phyloP scores from a whole-genome alignment of 169 alveolate genomes.

The Perkinsus olseni region DNA sequence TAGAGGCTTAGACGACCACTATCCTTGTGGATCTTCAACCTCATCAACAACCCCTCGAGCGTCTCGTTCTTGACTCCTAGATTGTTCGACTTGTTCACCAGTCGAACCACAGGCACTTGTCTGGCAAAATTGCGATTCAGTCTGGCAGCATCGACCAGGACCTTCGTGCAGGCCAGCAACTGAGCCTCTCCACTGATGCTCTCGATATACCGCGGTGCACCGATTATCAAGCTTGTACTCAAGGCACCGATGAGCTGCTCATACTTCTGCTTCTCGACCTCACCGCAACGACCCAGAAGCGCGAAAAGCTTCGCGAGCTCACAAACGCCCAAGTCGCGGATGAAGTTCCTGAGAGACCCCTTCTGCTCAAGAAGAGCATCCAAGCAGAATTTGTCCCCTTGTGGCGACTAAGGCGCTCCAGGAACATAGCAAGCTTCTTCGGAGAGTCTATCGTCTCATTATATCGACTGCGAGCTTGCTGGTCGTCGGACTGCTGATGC shows the following conservation, averaged over 20 bases:
- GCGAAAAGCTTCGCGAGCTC: not conserved
- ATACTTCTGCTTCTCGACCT: not conserved
- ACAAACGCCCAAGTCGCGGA: not conserved
- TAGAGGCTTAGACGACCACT: not conserved
- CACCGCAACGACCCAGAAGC: not conserved
- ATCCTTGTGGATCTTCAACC: not conserved
- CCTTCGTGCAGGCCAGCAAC: not conserved
- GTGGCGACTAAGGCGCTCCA: not conserved
- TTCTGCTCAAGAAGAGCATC: not conserved
- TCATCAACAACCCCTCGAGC: not conserved
- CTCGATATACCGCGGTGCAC: not conserved
- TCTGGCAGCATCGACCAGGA: not conserved
- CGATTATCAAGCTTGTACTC: not conserved
- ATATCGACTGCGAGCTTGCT: not conserved
- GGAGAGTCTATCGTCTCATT: not conserved
- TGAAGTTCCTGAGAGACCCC: not conserved
- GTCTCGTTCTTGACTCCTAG: too few relatives aligned
- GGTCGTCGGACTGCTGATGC: not conserved
- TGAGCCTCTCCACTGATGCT: not conserved
- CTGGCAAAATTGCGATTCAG: not conserved
- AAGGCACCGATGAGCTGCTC: not conserved
- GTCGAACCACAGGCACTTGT: too few relatives aligned
- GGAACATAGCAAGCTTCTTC: not conserved
- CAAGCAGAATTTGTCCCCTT: not conserved
- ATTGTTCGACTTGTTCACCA: too few relatives aligned